phyloP scores from a whole-genome alignment of 2,329 filamentous ascomycete species.

The Fusarium dlaminii region DNA sequence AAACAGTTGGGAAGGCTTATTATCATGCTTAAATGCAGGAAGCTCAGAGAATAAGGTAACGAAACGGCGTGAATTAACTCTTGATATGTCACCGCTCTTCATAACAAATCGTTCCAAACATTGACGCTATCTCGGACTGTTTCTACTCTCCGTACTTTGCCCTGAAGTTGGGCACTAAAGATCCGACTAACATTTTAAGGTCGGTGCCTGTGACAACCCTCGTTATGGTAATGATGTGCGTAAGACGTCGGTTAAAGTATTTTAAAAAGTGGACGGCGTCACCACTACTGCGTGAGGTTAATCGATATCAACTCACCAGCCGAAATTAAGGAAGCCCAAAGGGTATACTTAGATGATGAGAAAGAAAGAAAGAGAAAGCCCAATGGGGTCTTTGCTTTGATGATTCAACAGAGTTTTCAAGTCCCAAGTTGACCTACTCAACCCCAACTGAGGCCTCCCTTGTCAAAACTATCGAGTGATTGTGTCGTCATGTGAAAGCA shows the following conservation, averaged over 20 bases:
- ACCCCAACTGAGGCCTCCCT: neutral
- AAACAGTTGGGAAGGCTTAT: neutral
- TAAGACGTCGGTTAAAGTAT: conserved; percentile 21
- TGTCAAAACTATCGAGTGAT: conserved; percentile 14
- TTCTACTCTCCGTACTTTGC: neutral
- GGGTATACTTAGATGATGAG: neutral
- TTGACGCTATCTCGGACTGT: neutral
- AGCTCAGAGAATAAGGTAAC: neutral
- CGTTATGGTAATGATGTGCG: conserved; percentile 29
- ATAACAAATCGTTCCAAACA: neutral
- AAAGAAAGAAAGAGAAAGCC: neutral
- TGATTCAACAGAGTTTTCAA: neutral
- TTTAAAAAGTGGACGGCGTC: conserved; percentile 29
- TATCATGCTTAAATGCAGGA: neutral
- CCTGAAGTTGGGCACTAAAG: conserved; percentile 24
- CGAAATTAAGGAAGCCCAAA: conserved; percentile 18
- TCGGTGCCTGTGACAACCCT: neutral
- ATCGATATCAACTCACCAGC: conserved; percentile 5
- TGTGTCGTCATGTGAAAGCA: conserved; percentile 33
- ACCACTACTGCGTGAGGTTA: conserved; percentile 29
- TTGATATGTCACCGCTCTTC: neutral
- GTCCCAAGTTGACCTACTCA: neutral
- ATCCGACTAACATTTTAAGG: conserved; percentile 6
- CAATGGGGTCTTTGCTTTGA: neutral
- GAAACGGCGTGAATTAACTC: neutral